Base-by-base conservation (phyloP, 306 rosid genomes). In the Chamaecrista fasciculata region DNA sequence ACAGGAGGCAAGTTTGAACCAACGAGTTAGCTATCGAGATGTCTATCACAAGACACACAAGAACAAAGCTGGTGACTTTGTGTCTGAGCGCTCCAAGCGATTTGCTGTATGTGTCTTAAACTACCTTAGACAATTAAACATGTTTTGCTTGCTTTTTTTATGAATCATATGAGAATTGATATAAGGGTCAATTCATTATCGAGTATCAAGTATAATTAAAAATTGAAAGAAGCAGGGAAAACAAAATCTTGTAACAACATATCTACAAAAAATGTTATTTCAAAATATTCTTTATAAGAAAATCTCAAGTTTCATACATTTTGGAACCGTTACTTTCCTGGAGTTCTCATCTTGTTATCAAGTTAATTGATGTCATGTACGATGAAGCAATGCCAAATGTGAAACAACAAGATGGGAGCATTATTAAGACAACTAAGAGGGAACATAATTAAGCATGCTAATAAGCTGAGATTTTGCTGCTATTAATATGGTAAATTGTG, bases 361-460 rank as follows among this genome's bases (percentile, higher is more conserved):
- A 16, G 21, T 19, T 55, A 58, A 57, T 58, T 60, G 28, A 21
- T 33, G 68, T 33, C 8, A 29, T 9, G 26, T 14, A 71, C 39
- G 33, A 33, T 33, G 40, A 71, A 71, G 37, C 37, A 39, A 39
- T 14, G 15, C 34, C 46, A 40, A 29, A 21, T 24, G 39, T 24
- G 21, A 78, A 71, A 29, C 58, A 62, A 44, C n/a, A 62, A 48
- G 31, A 57, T 29, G 24, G 57, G 58, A 18, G 20, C 50, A 58
- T 76, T 33, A 23, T 24, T 43, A 19, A 28, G 44, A 62, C 26
- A 56, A 50, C 51, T 2, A 29, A 2, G 37, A 37, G n/a, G 26
- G 43, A 49, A 55, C 57, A 47, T 37, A 44, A 58, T 49, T 67
- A 57, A 37, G 40, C 20, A 34, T 24, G 63, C 20, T 8, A 40